Percentiles rank a stretch among this genome's conserved stretches.
phyloP scores from a whole-genome alignment of 1,139 yeast genomes.

The Diutina neorugosa region DNA sequence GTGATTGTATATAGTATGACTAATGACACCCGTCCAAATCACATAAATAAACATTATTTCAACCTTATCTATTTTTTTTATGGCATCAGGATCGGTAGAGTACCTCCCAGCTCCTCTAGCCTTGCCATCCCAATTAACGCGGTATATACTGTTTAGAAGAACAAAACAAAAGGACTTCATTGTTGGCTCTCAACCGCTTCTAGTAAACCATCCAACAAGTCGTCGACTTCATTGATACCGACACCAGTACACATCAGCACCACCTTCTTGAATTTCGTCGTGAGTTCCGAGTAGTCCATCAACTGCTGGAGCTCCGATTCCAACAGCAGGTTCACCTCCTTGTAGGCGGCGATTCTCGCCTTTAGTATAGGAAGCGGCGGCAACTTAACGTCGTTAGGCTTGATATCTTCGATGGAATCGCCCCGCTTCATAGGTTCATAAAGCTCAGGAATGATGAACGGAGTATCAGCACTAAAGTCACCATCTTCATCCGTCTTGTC shows the following conservation, averaged over 20 bases:
- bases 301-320: slow-evolving; percentile 43
- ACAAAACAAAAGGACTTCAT: not conserved
- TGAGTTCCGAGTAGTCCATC: slow-evolving; percentile 47
- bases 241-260: slow-evolving; percentile 88
- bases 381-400: slow-evolving; percentile 16
- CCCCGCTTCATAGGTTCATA: slow-evolving; percentile 35
- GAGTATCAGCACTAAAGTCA: slow-evolving; percentile 18
- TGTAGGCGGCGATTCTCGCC: slow-evolving; percentile 75
- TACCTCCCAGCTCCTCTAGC: not conserved
- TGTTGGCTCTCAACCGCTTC: slow-evolving; percentile 69
- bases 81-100: not conserved
- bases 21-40: not conserved
- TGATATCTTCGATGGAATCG: slow-evolving; percentile 17
- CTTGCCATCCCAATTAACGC: not conserved
- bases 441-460: slow-evolving; percentile 54
- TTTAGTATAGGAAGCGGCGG: slow-evolving; percentile 47
- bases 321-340: slow-evolving; percentile 14
- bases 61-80: not conserved
- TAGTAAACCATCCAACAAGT: slow-evolving; percentile 68
- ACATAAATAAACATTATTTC: not conserved
- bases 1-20: slow-evolving; percentile 2
- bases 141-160: not conserved
- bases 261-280: slow-evolving; percentile 77
- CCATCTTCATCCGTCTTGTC: not conserved
- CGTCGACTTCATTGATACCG: slow-evolving; percentile 62